A percentile compares a stretch with the other conserved stretches of the same genome.
Evolutionary conservation across 306 rosid species (phyloP).

Genomic region (Lathyrus oleraceus): DNA sequence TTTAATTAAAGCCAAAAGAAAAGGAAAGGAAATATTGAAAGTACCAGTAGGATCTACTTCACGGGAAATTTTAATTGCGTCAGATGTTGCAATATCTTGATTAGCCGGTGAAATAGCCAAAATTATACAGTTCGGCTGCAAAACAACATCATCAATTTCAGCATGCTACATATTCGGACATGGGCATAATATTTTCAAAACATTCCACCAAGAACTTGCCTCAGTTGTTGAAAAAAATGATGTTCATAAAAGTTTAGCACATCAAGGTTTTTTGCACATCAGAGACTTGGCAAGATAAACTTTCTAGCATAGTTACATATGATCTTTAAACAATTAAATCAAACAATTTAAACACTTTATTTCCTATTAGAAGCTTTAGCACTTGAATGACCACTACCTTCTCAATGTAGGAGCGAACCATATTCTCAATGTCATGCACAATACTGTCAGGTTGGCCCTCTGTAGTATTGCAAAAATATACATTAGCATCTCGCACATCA

Average conservation of each 20-base stretch:
- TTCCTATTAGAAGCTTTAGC: slow-evolving; percentile 12
- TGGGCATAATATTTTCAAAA: not conserved
- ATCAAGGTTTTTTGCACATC: not conserved
- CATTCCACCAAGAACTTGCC: not conserved
- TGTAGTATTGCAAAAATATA: slow-evolving; percentile 40
- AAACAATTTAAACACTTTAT: slow-evolving; percentile 3
- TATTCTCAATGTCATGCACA: slow-evolving; percentile 83
- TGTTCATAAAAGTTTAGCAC: slow-evolving; percentile 17
- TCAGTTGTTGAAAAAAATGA: not conserved
- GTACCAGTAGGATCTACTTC: slow-evolving; percentile 96
- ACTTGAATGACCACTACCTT: slow-evolving; percentile 58
- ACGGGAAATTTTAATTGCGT: slow-evolving; percentile 94
- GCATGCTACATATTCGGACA: slow-evolving; percentile 13
- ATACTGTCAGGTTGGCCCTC: slow-evolving; percentile 95
- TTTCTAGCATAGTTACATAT: slow-evolving; percentile 9
- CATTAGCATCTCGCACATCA: slow-evolving; percentile 22
- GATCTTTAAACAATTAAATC: not conserved
- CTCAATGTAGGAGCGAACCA: slow-evolving; percentile 94
- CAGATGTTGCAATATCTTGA: slow-evolving; percentile 99
- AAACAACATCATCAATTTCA: slow-evolving; percentile 36
- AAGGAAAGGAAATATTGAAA: slow-evolving; percentile 8
- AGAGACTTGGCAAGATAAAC: not conserved
- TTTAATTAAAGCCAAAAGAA: not conserved
- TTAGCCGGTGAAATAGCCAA: slow-evolving; percentile 95
- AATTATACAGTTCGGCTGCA: slow-evolving; percentile 94